Evolutionary conservation across 2,329 filamentous ascomycete genomes (phyloP).

Genomic region (Clonostachys solani): DNA sequence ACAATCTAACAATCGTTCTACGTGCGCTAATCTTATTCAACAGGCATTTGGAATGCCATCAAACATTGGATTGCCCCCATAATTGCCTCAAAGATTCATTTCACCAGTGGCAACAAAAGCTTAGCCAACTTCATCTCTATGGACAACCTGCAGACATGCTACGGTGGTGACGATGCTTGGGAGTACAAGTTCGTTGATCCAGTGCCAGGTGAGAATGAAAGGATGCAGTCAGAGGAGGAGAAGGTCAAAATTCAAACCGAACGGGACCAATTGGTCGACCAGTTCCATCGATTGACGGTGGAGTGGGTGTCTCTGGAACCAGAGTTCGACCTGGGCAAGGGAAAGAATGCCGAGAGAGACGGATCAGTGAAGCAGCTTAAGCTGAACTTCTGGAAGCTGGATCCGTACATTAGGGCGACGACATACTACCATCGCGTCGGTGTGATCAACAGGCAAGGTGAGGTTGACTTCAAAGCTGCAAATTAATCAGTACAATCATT

Average conservation of each 20-base stretch:
- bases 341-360: conserved; percentile 29
- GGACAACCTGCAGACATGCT: conserved; percentile 49
- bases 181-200: conserved; percentile 63
- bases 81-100: conserved; percentile 68
- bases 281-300: conserved; percentile 55
- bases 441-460: neutral
- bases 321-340: conserved; percentile 10
- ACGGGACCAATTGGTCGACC: conserved; percentile 44
- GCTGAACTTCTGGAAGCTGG: conserved; percentile 66
- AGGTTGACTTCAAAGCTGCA: conserved; percentile 3
- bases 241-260: conserved; percentile 44
- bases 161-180: conserved; percentile 64
- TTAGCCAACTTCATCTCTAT: conserved; percentile 57
- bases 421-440: conserved; percentile 5
- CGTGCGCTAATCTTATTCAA: neutral
- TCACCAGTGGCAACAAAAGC: conserved; percentile 59
- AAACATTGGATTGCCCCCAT: conserved; percentile 74
- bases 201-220: conserved; percentile 51
- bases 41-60: conserved; percentile 56
- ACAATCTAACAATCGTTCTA: neutral
- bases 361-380: conserved; percentile 45
- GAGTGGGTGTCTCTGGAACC: conserved; percentile 48
- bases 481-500: neutral
- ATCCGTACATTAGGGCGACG: conserved; percentile 49
- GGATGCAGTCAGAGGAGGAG: conserved; percentile 37